Percentiles rank a stretch among this genome's conserved stretches.
Evolutionary conservation across 2,329 filamentous ascomycete genomes (phyloP).

Genomic region (Clonostachys chloroleuca): DNA sequence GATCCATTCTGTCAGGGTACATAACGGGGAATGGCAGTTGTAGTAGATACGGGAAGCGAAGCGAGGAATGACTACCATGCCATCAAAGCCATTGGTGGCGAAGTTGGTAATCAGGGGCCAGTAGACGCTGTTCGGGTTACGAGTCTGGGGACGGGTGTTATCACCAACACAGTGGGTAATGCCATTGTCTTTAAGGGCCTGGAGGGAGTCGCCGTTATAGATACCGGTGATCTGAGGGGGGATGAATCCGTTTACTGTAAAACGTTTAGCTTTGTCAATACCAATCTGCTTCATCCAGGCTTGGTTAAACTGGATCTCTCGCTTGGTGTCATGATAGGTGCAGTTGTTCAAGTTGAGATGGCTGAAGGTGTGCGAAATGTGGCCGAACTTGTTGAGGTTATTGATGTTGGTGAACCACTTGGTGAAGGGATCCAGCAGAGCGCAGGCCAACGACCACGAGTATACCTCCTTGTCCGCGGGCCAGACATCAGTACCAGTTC

Average conservation of each 20-base stretch:
- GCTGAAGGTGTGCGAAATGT: conserved; percentile 60
- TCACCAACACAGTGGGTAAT: conserved; percentile 58
- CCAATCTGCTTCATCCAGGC: conserved; percentile 52
- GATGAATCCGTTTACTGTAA: conserved; percentile 50
- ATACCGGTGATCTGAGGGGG: conserved; percentile 60
- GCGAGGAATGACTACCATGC: conserved; percentile 52
- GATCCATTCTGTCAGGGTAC: conserved; percentile 56
- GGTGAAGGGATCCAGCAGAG: conserved; percentile 40
- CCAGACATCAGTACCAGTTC: conserved; percentile 45
- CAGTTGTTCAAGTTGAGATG: conserved; percentile 56
- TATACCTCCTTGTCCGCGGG: conserved; percentile 44
- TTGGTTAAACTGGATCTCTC: conserved; percentile 57
- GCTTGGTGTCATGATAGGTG: conserved; percentile 49
- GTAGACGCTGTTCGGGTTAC: conserved; percentile 46
- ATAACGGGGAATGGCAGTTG: conserved; percentile 54
- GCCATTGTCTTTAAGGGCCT: conserved; percentile 55
- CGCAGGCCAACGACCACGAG: conserved; percentile 43
- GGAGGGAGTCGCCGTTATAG: conserved; percentile 59
- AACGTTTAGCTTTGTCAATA: conserved; percentile 38
- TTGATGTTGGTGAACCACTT: conserved; percentile 41
- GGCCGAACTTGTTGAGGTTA: conserved; percentile 51
- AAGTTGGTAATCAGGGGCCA: conserved; percentile 51
- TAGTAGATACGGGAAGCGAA: conserved; percentile 62
- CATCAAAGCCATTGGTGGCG: conserved; percentile 46
- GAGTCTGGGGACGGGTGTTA: conserved; percentile 51